These are phyloP conservation scores for Psilocybe cubensis DNA, from an alignment of 768 basidiomycete genomes.

Conservation along the genomic window DNA sequence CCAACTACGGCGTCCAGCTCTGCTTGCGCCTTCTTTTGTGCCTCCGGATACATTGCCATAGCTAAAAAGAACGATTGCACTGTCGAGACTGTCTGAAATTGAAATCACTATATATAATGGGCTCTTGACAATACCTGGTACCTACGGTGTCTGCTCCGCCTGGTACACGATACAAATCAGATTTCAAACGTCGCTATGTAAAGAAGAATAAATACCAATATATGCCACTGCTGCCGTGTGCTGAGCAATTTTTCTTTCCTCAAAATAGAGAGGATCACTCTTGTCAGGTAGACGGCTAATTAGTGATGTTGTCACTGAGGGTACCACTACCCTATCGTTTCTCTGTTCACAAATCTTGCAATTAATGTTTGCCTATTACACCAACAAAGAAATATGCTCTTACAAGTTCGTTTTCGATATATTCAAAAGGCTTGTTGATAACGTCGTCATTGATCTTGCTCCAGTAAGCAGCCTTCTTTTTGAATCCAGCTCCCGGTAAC, in stretches of 20 bases:
- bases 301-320: too few species aligned
- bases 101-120: background rate
- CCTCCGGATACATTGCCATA: conserved; percentile 25
- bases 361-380: too few species aligned
- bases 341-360: too few species aligned
- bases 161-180: too few species aligned
- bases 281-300: background rate
- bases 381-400: too few species aligned
- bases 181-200: too few species aligned
- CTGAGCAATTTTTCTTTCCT: background rate
- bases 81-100: conserved; percentile 23
- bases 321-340: too few species aligned
- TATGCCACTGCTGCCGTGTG: background rate
- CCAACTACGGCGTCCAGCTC: conserved; percentile 28
- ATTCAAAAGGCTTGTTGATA: conserved; percentile 39
- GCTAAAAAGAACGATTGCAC: conserved; percentile 27
- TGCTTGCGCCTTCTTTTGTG: conserved; percentile 27
- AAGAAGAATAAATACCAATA: too few species aligned
- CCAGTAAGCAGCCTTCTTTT: conserved; percentile 52
- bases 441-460: conserved; percentile 35
- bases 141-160: background rate
- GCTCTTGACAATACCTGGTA: background rate
- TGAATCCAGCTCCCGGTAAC: conserved; percentile 65
- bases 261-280: background rate
- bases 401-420: conserved; percentile 28